Percentiles rank a stretch among this genome's conserved stretches.
Evolutionary conservation across 148 eudicot species (phyloP).

Genomic region (Amaranthus palmeri): DNA sequence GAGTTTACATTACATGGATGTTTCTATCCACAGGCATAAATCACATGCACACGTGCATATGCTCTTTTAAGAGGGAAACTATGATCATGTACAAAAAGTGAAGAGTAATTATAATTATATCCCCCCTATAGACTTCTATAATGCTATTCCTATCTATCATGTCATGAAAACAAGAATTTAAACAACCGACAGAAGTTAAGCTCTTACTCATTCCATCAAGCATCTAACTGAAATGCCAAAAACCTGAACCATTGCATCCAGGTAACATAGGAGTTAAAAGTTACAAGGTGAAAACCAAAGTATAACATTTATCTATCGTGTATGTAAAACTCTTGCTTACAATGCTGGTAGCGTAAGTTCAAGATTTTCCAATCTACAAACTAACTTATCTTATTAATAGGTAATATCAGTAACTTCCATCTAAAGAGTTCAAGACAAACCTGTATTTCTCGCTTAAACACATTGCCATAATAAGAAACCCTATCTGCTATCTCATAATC

Average conservation of each 20-base stretch:
- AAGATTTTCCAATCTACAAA: slow-evolving; percentile 6
- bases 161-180: not conserved
- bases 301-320: not conserved
- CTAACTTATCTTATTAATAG: slow-evolving; percentile 3
- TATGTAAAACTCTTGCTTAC: not conserved
- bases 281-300: not conserved
- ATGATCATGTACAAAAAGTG: not conserved
- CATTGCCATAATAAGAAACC: slow-evolving; percentile 4
- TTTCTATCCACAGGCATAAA: not conserved
- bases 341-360: slow-evolving; percentile 6
- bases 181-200: not conserved
- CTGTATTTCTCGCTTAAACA: slow-evolving; percentile 12
- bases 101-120: not conserved
- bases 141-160: not conserved
- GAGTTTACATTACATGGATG: slow-evolving; percentile 7
- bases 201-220: not conserved
- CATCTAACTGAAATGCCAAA: not conserved
- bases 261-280: not conserved
- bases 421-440: slow-evolving; percentile 10
- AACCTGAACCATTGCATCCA: not conserved
- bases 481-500: not conserved
- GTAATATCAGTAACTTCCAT: not conserved
- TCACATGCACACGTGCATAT: not conserved
- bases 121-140: not conserved
- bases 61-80: not conserved